Percentiles rank a stretch among this genome's conserved stretches.
These are phyloP conservation scores for Hypoxylon subgilvum DNA, from an alignment of 495 filamentous ascomycete species.

Conservation along the genomic window DNA sequence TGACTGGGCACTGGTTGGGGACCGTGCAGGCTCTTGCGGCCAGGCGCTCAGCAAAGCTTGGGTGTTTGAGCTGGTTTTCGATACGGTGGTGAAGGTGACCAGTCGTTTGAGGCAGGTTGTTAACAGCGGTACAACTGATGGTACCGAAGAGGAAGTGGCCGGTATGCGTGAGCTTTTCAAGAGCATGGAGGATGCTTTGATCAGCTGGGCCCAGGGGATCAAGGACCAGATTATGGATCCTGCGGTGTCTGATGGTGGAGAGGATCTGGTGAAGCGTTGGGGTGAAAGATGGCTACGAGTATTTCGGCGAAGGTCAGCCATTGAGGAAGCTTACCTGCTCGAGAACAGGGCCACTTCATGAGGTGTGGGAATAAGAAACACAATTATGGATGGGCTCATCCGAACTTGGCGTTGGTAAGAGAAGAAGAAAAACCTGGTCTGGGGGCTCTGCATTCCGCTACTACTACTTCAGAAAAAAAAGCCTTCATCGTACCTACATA, in stretches of 20 bases:
- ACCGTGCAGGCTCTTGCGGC: slow-evolving; percentile 57
- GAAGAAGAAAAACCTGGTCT: slow-evolving; percentile 3
- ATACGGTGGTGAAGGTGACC: slow-evolving; percentile 91
- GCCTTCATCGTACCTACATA: no score
- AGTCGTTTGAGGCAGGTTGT: slow-evolving; percentile 85
- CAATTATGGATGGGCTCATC: not conserved
- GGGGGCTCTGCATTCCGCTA: not conserved
- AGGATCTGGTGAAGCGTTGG: slow-evolving; percentile 78
- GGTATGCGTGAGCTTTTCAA: slow-evolving; percentile 81
- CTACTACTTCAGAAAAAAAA: no score
- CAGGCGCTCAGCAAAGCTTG: slow-evolving; percentile 72
- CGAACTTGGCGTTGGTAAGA: slow-evolving; percentile 6
- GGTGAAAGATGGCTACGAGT: slow-evolving; percentile 84
- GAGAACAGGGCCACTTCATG: slow-evolving; percentile 44
- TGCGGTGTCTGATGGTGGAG: slow-evolving; percentile 52
- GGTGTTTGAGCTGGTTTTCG: slow-evolving; percentile 86
- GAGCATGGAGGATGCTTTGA: slow-evolving; percentile 78
- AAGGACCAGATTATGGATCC: slow-evolving; percentile 72
- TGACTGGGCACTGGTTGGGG: slow-evolving; percentile 80
- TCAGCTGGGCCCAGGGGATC: slow-evolving; percentile 72
- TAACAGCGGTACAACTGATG: slow-evolving; percentile 42
- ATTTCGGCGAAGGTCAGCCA: slow-evolving; percentile 78
- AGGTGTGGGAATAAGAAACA: slow-evolving; percentile 9
- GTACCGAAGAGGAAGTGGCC: slow-evolving; percentile 41
- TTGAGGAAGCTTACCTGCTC: slow-evolving; percentile 73